phyloP scores from a whole-genome alignment of 2,329 filamentous ascomycete species.

The Botrytis pseudocinerea region DNA sequence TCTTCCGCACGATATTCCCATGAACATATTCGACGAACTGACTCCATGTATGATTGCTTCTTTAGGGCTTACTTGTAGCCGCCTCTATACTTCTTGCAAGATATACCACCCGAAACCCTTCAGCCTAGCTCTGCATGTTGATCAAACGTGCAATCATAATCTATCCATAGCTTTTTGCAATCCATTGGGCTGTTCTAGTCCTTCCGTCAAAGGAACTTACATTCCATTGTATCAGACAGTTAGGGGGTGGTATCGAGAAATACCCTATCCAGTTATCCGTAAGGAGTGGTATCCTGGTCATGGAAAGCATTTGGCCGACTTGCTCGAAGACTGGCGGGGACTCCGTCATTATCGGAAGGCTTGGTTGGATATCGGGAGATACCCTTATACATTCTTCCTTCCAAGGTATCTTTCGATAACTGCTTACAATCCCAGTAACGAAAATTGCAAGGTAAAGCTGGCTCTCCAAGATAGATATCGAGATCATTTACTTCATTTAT shows the following conservation, averaged over 20 bases:
- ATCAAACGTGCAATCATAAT: not conserved
- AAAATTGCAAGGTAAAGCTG: not conserved
- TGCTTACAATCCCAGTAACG: not conserved
- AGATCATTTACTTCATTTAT: not conserved
- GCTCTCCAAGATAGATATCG: not conserved
- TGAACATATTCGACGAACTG: not conserved
- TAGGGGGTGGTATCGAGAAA: not conserved
- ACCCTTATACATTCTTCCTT: not conserved
- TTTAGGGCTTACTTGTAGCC: not conserved
- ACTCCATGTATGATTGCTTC: not conserved
- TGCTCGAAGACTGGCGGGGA: not conserved
- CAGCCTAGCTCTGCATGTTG: not conserved
- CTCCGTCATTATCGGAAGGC: not conserved
- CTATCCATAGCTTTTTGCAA: not conserved
- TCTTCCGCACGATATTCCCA: not conserved
- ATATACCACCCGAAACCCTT: not conserved
- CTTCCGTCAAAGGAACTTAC: not conserved
- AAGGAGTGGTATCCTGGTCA: not conserved
- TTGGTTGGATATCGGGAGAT: not conserved
- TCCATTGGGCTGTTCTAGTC: not conserved
- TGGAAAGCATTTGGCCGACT: not conserved
- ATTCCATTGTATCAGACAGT: not conserved
- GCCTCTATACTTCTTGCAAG: not conserved
- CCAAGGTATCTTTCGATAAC: not conserved
- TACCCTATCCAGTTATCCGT: not conserved